Conservation (phyloP, 768 basidiomycete genomes). For the Rhodocollybia butyracea region DNA sequence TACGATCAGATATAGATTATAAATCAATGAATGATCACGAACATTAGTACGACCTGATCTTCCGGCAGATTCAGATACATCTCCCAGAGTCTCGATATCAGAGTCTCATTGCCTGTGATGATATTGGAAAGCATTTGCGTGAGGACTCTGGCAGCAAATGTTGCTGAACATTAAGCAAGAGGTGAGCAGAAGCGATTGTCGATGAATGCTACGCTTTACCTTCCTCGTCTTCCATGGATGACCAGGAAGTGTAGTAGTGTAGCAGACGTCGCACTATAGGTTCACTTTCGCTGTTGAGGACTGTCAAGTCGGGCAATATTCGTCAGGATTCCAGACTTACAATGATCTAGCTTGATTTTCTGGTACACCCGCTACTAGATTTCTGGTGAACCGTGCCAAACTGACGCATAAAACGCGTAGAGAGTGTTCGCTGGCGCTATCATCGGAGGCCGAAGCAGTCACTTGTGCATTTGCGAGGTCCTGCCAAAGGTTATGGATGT, state of each 20-base stretch:
- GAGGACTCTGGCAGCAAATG: constrained; percentile 59
- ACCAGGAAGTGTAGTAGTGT: constrained; percentile 76
- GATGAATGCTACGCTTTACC: constrained; percentile 44
- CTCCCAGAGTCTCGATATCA: constrained; percentile 59
- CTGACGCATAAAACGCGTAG: too few relatives aligned
- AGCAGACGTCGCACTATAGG: constrained; percentile 63
- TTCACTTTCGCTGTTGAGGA: constrained; percentile 58
- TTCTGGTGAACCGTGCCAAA: constrained; percentile 78
- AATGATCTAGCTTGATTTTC: constrained; percentile 67
- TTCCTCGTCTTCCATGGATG: constrained; percentile 55
- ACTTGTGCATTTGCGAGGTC: constrained; percentile 44
- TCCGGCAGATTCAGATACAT: constrained; percentile 66
- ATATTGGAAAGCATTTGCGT: constrained; percentile 83
- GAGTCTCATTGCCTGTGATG: constrained; percentile 65
- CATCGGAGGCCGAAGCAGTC: constrained; percentile 49
- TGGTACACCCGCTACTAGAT: constrained; percentile 73
- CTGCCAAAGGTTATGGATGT: constrained; percentile 56
- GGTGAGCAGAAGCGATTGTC: not conserved
- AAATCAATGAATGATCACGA: constrained; percentile 18
- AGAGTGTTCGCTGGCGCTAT: constrained; percentile 38
- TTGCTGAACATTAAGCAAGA: constrained; percentile 40
- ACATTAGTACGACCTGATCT: constrained; percentile 76
- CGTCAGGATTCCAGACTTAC: constrained; percentile 52
- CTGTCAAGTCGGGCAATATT: not conserved
- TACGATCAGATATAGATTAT: constrained; percentile 15